phyloP scores from a whole-genome alignment of 225 moss, liverwort and hornwort species.

The Sphagnum contortum region DNA sequence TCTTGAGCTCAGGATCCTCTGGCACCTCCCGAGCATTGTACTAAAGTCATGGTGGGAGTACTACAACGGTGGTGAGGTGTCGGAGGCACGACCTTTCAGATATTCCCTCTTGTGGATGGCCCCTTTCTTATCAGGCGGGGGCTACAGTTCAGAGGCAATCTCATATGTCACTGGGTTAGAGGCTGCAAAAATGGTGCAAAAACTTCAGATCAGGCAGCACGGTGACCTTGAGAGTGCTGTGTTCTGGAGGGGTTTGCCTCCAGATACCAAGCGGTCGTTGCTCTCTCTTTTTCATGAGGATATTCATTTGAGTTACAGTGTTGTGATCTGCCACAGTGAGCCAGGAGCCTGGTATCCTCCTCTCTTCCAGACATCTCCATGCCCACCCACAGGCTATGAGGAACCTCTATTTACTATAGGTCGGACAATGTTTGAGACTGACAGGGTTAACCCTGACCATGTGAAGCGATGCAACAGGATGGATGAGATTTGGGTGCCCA shows the following conservation, averaged over 20 bases:
- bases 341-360: constrained; percentile 63
- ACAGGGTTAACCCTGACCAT: constrained; percentile 34
- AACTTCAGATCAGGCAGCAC: constrained; percentile 25
- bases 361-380: constrained; percentile 34
- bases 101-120: constrained; percentile 54
- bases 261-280: constrained; percentile 17
- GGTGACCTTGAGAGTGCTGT: constrained; percentile 25
- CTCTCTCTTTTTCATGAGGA: constrained; percentile 9
- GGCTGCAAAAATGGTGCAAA: constrained; percentile 19
- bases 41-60: background rate
- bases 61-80: background rate
- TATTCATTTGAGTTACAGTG: constrained; percentile 12
- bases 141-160: constrained; percentile 54
- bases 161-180: constrained; percentile 32
- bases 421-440: constrained; percentile 64
- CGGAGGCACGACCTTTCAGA: constrained; percentile 3
- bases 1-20: background rate
- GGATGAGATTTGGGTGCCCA: constrained; percentile 62
- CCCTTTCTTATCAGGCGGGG: constrained; percentile 54
- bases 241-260: constrained; percentile 45
- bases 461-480: constrained; percentile 40
- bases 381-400: constrained; percentile 46
- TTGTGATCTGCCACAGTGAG: constrained; percentile 57
- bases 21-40: background rate
- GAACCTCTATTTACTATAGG: constrained; percentile 33